Conservation (phyloP, 108 stramenopile genomes). For the Fragilariopsis cylindrus region DNA sequence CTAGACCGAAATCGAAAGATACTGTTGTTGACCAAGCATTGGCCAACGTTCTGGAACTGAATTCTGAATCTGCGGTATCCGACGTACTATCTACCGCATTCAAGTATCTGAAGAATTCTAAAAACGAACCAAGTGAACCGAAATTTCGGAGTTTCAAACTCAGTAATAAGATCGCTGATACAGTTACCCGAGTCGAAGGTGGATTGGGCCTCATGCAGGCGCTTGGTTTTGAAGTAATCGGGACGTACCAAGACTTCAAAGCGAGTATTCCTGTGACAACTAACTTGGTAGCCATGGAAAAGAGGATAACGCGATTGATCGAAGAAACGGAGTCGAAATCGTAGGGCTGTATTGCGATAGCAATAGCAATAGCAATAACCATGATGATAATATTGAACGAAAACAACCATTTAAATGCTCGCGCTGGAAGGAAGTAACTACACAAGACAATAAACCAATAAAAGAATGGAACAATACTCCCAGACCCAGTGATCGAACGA, state of each 20-base stretch:
- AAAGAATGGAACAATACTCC: neutral
- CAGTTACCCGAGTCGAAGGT: conserved; percentile 53
- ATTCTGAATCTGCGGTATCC: conserved; percentile 23
- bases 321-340: conserved; percentile 1
- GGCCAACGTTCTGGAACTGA: conserved; percentile 26
- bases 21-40: conserved; percentile 25
- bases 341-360: neutral
- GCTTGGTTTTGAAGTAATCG: conserved; percentile 57
- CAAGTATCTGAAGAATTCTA: conserved; percentile 69
- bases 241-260: conserved; percentile 63
- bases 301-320: conserved; percentile 6
- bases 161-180: conserved; percentile 75
- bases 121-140: conserved; percentile 55
- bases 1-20: neutral
- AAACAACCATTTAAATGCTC: neutral
- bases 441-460: neutral
- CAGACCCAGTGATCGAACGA: no score
- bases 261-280: conserved; percentile 51
- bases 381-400: neutral
- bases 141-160: conserved; percentile 70
- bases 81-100: conserved; percentile 44
- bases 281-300: conserved; percentile 30
- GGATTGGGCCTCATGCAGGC: conserved; percentile 48
- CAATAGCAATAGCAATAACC: neutral
- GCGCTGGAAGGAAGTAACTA: neutral